A percentile compares a stretch with the other conserved stretches of the same genome.
Evolutionary conservation across 208 protist genomes (phyloP).

Genomic region (Entamoeba moshkovskii): DNA sequence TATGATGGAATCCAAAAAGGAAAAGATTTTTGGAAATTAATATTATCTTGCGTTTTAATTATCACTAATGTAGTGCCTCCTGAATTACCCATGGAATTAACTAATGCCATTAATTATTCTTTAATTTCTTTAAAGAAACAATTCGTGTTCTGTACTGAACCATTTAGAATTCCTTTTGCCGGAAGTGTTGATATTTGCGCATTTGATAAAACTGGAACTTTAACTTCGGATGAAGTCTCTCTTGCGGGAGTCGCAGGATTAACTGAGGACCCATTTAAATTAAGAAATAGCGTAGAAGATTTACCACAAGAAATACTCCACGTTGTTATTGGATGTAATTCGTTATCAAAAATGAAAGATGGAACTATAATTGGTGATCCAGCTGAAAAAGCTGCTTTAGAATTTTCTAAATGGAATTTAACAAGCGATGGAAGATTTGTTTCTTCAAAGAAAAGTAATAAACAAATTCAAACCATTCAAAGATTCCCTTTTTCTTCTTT

Average conservation of each 20-base stretch:
- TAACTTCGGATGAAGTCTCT: constrained; percentile 52
- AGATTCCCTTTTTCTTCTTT: constrained; percentile 76
- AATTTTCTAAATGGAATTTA: background rate
- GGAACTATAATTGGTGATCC: constrained; percentile 74
- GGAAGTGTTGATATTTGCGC: constrained; percentile 70
- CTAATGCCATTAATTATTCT: constrained; percentile 88
- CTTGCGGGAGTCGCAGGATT: constrained; percentile 8
- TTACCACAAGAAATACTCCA: background rate
- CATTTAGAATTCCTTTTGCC: constrained; percentile 95
- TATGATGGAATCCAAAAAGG: constrained; percentile 7
- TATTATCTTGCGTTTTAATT: constrained; percentile 89
- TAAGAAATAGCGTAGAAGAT: background rate
- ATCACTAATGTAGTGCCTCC: constrained; percentile 91
- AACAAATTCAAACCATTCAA: constrained; percentile 3
- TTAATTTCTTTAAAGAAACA: constrained; percentile 47
- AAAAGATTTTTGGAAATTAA: constrained; percentile 40
- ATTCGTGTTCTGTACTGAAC: constrained; percentile 79
- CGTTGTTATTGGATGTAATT: constrained; percentile 37
- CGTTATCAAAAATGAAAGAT: constrained; percentile 61
- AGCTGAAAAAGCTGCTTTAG: constrained; percentile 57
- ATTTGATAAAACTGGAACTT: constrained; percentile 99
- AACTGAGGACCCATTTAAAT: background rate
- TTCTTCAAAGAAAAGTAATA: background rate
- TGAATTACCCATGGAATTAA: constrained; percentile 69
- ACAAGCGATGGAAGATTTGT: background rate